phyloP scores from a whole-genome alignment of 441 rosid genomes.

The Rhodomyrtus psidioides region DNA sequence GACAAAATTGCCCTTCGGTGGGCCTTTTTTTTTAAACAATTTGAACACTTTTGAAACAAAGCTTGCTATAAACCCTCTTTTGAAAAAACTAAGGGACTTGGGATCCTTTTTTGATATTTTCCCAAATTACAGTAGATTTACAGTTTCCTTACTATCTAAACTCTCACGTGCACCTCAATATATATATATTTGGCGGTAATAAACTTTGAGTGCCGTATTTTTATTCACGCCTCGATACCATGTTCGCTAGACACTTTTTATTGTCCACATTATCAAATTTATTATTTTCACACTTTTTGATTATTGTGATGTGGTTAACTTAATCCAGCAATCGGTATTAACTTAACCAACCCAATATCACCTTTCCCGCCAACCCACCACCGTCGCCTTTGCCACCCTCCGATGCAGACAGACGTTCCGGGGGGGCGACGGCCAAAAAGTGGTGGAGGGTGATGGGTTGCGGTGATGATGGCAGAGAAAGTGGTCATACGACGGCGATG shows the following conservation, averaged over 20 bases:
- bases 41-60: too few relatives aligned
- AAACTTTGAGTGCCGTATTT: background rate
- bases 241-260: background rate
- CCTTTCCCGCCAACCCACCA: background rate
- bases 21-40: too few relatives aligned
- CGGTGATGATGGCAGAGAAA: background rate
- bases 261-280: background rate
- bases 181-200: background rate
- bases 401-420: background rate
- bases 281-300: background rate
- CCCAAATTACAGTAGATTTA: too few relatives aligned
- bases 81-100: too few relatives aligned
- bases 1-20: too few relatives aligned
- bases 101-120: too few relatives aligned
- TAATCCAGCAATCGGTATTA: background rate
- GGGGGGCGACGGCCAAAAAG: too few relatives aligned
- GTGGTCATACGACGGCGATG: background rate
- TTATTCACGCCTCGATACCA: background rate
- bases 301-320: background rate
- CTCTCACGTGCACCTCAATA: background rate
- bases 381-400: background rate
- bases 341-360: background rate
- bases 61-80: too few relatives aligned
- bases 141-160: too few relatives aligned
- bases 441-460: background rate